Evolutionary conservation across 208 protist genomes (phyloP), one percentile per base, ranked within the genome.

Genomic region (Crithidia thermophila): DNA sequence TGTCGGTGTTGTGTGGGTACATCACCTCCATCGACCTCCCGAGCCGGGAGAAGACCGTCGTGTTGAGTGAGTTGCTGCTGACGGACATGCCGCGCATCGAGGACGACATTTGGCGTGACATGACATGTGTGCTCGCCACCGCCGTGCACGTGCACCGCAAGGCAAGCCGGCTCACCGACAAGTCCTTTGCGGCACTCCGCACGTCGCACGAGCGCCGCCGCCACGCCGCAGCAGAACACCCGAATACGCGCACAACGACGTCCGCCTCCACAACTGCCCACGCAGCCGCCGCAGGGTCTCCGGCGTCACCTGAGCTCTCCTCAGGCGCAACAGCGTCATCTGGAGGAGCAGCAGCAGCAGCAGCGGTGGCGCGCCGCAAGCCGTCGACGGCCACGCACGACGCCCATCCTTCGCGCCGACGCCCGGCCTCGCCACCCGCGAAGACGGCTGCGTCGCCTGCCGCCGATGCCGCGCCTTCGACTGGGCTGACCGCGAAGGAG

Each of bases 101-200:
- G 57, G 71, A 59, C 14, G 50, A 67, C 16, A 36, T 82, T 37
- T 73, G 74, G 56, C 67, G 49, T 5, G 60, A 72, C 53, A 82
- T 82, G 72, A 52, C 56, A 5, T 40, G 31, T 6, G 77, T 77
- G 33, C 34, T 78, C 13, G 61, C 45, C 40, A 61, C 61, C 36
- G 46, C 65, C 11, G 67, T 64, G 16, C 61, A 30, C 33, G 46
- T 69, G 23, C 61, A 75, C 16, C 61, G 43, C 46, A 63, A 62
- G 45, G 69, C 52, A 18, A 52, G 49, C 39, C 31, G 37, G 20
- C 61, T 75, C 20, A 75, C 69, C 4, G 63, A 70, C 39, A 46
- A 74, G 37, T 51, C 66, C 21, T 43, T 51, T 18, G 62, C 67
- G 8, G 71, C 45, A 5, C 34, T 66, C 16, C 6, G 46, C 0